Percentiles rank a stretch among this genome's conserved stretches.
Evolutionary conservation across 2,329 filamentous ascomycete genomes (phyloP).

Genomic region (Trichoderma koningii): DNA sequence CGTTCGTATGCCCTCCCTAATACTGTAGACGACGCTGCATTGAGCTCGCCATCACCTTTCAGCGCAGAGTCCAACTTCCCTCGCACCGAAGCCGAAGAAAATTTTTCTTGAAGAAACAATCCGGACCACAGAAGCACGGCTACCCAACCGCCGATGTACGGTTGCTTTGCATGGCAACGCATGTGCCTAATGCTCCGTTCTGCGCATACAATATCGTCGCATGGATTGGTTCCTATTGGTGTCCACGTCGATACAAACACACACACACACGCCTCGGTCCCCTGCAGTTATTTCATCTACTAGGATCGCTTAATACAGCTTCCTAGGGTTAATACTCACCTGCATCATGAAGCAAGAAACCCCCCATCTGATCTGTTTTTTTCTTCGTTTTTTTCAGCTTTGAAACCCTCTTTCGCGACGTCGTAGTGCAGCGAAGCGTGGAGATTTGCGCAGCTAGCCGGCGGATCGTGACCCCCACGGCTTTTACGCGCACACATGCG

Average conservation of each 20-base stretch:
- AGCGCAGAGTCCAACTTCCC: too few relatives aligned
- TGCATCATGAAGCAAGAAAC: neutral
- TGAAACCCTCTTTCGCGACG: neutral
- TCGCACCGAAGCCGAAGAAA: neutral
- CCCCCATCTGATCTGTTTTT: neutral
- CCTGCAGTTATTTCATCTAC: neutral
- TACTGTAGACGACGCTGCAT: neutral
- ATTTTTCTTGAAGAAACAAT: neutral
- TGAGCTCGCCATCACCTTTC: neutral
- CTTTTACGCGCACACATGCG: neutral
- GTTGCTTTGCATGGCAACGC: constrained; percentile 6
- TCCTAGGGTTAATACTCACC: constrained; percentile 1
- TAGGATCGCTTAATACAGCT: neutral
- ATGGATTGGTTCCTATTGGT: neutral
- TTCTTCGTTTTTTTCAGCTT: neutral
- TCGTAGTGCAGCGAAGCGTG: neutral
- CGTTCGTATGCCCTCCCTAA: too few relatives aligned
- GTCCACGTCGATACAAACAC: neutral
- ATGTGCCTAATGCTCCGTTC: constrained; percentile 16
- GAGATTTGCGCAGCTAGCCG: neutral
- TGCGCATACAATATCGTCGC: neutral
- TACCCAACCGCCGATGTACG: constrained; percentile 23
- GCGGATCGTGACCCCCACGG: constrained; percentile 17
- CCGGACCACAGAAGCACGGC: constrained; percentile 3
- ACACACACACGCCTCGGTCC: neutral